A percentile compares a stretch with the other conserved stretches of the same genome.
These are phyloP conservation scores for Rasamsonia emersonii DNA, from an alignment of 2,329 filamentous ascomycete species.

Conservation along the genomic window DNA sequence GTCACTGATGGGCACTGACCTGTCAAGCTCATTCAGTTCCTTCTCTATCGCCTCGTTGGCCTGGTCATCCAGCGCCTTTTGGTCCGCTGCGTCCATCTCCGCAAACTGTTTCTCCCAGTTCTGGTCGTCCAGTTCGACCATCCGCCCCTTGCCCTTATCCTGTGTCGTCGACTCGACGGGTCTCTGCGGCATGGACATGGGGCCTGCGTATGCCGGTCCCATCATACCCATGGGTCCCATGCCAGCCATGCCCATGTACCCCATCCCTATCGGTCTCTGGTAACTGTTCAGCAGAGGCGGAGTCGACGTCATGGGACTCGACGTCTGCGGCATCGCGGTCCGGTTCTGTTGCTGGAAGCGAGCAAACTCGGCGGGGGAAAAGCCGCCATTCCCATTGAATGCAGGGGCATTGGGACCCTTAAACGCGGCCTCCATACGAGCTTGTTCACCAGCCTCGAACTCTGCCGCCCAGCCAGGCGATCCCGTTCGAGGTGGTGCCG, in stretches of 20 bases:
- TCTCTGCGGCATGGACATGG: constrained; percentile 41
- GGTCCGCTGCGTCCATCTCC: constrained; percentile 59
- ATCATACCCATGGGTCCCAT: constrained; percentile 46
- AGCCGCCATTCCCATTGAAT: constrained; percentile 46
- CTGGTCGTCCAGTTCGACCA: constrained; percentile 86
- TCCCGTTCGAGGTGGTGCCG: constrained; percentile 40
- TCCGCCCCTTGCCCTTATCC: constrained; percentile 72
- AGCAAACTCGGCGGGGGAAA: constrained; percentile 77
- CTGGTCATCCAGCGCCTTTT: constrained; percentile 48
- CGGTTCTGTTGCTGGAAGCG: constrained; percentile 70
- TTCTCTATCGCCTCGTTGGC: constrained; percentile 70
- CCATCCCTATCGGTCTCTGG: constrained; percentile 39
- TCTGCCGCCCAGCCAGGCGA: constrained; percentile 57
- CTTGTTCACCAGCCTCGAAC: constrained; percentile 55
- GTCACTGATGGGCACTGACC: constrained; percentile 54
- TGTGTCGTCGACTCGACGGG: constrained; percentile 40
- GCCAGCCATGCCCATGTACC: constrained; percentile 26
- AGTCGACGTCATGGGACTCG: constrained; percentile 46
- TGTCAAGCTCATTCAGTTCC: constrained; percentile 84
- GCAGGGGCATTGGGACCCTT: constrained; percentile 41
- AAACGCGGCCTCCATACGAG: constrained; percentile 65
- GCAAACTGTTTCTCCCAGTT: constrained; percentile 97
- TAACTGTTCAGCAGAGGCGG: constrained; percentile 52
- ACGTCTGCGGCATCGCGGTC: too few relatives aligned
- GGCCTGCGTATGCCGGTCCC: constrained; percentile 35